Base-by-base conservation (phyloP, 2,329 filamentous ascomycete genomes). In the Hymenoscyphus infarciens region DNA sequence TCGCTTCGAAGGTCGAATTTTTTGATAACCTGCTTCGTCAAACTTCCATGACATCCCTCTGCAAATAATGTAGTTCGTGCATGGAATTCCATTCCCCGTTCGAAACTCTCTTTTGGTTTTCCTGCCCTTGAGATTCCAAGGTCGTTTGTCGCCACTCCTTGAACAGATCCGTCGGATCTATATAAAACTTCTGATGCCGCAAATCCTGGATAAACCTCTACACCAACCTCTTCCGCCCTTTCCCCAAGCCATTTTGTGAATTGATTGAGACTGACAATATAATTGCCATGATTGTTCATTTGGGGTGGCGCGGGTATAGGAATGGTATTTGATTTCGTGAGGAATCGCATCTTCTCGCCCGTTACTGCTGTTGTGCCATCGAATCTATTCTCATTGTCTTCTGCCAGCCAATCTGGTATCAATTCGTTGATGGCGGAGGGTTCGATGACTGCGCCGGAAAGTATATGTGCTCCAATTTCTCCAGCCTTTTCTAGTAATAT, bases 201-300 rank as follows among this genome's bases (percentile, higher is more conserved):
- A 72, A 99, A 99, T 1, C 95, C 95, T 3, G 95, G 91, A 72
- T 98, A 99, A 13, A 99, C 86, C 77, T 99, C 95, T 31, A 99
- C 95, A 35, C 95, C 95, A 33, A 96, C 74, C 78, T 98, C 95
- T 77, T 99, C 95, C n/a, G 95, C 95, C 56, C 94, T 86, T 75
- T 98, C 95, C 57, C 91, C 93, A 2, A 99, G 82, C 95, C 95
- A 99, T 77, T 94, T 96, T 62, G 90, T 90, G 73, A 99, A 89
- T 76, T 98, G 91, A 76, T 96, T 98, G 72, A 99, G 79, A 73
- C 91, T 96, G 73, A 99, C 87, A 69, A 99, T 99, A 77, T 96
- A 98, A 78, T 99, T 99, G 69, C 95, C 95, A 72, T 96, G 86
- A 75, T 99, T 99, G 80, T 93, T 87, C 95, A 99, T 99, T 79